Conservation (phyloP, 306 rosid species). For the Inga oerstediana region DNA sequence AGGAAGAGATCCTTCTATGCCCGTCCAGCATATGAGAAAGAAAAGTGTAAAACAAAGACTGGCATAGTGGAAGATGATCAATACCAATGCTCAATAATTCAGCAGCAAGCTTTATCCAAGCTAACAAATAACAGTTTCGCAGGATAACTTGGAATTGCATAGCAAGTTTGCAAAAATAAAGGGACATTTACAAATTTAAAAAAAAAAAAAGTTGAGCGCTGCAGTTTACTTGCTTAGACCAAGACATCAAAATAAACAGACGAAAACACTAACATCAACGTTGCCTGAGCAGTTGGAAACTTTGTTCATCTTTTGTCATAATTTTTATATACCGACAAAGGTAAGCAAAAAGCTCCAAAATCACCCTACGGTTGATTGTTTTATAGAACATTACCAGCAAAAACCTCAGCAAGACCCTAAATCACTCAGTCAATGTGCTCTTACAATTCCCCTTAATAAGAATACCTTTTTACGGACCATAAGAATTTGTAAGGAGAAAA, state of each 20-base stretch:
- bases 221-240: neutral
- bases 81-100: neutral
- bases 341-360: neutral
- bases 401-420: neutral
- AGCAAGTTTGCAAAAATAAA: neutral
- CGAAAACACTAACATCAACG: neutral
- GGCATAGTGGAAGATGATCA: neutral
- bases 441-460: neutral
- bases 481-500: neutral
- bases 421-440: neutral
- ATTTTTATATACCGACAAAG: neutral
- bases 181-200: neutral
- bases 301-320: neutral
- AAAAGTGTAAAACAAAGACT: conserved; percentile 4
- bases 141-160: neutral
- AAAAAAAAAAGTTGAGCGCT: neutral
- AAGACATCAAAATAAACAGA: neutral
- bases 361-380: neutral
- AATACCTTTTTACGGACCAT: neutral
- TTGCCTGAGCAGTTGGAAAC: neutral
- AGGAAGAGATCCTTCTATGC: neutral
- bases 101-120: neutral
- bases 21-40: neutral
- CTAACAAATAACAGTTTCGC: neutral
- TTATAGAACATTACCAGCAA: neutral